A percentile compares a stretch with the other conserved stretches of the same genome.
Evolutionary conservation across 78 protist species (phyloP).

Genomic region (Chrysochromulina parva): DNA sequence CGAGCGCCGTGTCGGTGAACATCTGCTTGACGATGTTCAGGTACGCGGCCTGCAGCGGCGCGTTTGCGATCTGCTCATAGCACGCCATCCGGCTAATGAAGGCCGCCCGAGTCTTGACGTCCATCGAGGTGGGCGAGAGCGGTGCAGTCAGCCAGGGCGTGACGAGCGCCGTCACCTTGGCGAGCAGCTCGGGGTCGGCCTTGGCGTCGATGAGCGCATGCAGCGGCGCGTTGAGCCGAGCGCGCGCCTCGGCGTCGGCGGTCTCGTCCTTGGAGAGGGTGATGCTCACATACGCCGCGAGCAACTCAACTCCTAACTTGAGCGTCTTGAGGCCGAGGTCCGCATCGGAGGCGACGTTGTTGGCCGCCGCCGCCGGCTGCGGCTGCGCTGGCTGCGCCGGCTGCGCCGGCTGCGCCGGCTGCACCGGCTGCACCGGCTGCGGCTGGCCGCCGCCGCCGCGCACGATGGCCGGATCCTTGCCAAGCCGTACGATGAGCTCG

Average conservation of each 20-base stretch:
- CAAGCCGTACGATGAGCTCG: background rate
- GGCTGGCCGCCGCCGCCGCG: no score
- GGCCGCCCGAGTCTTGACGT: conserved; percentile 57
- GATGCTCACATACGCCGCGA: no score
- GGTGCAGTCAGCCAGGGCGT: conserved; percentile 39
- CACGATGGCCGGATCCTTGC: background rate
- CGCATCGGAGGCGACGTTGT: background rate
- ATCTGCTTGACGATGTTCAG: conserved; percentile 41
- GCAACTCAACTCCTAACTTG: no score
- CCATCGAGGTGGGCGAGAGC: background rate
- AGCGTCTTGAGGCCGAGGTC: no score
- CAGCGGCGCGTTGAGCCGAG: conserved; percentile 36
- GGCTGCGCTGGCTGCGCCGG: background rate
- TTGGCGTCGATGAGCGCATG: conserved; percentile 38
- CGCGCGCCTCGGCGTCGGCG: conserved; percentile 47
- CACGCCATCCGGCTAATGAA: conserved; percentile 53
- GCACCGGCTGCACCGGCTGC: background rate
- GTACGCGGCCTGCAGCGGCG: conserved; percentile 33
- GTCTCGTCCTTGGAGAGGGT: no score
- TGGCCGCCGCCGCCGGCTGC: background rate
- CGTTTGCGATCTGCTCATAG: conserved; percentile 35
- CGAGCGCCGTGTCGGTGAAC: conserved; percentile 9
- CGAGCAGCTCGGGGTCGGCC: conserved; percentile 47
- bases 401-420: background rate
- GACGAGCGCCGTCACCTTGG: conserved; percentile 27